Evolutionary conservation across 345 rosid genomes (phyloP).

Genomic region (Pistacia vera): DNA sequence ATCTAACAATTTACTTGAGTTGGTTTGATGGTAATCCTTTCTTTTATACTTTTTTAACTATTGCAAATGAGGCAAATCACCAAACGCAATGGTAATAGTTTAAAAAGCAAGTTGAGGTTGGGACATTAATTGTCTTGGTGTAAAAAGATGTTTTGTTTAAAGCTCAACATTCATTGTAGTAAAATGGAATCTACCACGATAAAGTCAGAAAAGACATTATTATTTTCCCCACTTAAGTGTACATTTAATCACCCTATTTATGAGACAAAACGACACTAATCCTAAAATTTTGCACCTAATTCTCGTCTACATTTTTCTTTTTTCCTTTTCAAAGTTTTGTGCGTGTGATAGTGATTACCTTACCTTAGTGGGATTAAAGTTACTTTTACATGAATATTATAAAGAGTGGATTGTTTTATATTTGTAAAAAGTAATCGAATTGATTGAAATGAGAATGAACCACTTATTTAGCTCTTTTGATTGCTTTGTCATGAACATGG

Average conservation of each 20-base stretch:
- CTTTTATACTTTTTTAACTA: not conserved
- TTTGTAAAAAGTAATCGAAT: no score
- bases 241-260: conserved; percentile 2
- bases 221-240: not conserved
- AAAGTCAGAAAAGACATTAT: conserved; percentile 9
- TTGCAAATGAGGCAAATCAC: not conserved
- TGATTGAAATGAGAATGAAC: no score
- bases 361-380: not conserved
- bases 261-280: conserved; percentile 31
- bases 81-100: not conserved
- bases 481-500: no score
- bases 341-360: not conserved
- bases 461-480: no score
- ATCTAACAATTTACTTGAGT: conserved; percentile 31
- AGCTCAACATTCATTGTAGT: not conserved
- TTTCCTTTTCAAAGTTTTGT: not conserved
- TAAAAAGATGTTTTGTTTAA: conserved; percentile 13
- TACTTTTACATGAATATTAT: not conserved
- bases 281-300: conserved; percentile 12
- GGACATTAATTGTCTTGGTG: conserved; percentile 4
- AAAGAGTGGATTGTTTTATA: no score
- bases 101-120: not conserved
- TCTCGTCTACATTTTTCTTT: not conserved
- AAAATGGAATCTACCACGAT: not conserved
- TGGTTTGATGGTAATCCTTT: not conserved